Conservation (phyloP, 768 basidiomycete species). For the Tricholoma furcatifolium region DNA sequence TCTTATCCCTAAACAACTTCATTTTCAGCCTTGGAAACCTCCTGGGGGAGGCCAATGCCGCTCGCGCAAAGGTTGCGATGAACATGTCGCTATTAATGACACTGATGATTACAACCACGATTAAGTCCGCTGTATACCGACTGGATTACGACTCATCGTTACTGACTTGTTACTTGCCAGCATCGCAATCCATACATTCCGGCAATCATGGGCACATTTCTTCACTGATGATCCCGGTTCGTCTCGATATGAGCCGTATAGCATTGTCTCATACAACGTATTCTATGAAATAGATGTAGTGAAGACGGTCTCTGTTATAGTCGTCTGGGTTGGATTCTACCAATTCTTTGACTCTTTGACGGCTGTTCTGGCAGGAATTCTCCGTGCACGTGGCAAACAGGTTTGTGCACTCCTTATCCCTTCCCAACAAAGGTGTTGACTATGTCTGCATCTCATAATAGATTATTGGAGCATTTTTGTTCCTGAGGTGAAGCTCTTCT, state of each 20-base stretch:
- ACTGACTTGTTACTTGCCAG: not conserved
- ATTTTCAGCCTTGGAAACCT: slow-evolving; percentile 12
- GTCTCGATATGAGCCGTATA: slow-evolving; percentile 3
- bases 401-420: slow-evolving; percentile 24
- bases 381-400: slow-evolving; percentile 82
- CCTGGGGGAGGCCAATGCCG: slow-evolving; percentile 11
- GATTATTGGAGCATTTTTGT: slow-evolving; percentile 73
- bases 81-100: slow-evolving; percentile 63
- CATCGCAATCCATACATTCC: slow-evolving; percentile 39
- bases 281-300: too few relatives aligned
- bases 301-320: not conserved
- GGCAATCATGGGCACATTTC: slow-evolving; percentile 64
- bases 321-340: slow-evolving; percentile 56
- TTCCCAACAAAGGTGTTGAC: not conserved
- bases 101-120: slow-evolving; percentile 56
- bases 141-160: not conserved
- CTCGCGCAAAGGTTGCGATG: slow-evolving; percentile 22
- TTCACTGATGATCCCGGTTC: slow-evolving; percentile 67
- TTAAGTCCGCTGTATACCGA: slow-evolving; percentile 46
- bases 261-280: too few relatives aligned
- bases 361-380: slow-evolving; percentile 68
- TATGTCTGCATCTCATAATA: slow-evolving; percentile 21
- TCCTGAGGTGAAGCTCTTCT: slow-evolving; percentile 53
- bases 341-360: slow-evolving; percentile 81
- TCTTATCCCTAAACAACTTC: not conserved